Evolutionary conservation across 495 filamentous ascomycete species (phyloP), one percentile per base, ranked within the genome.

Genomic region (Annulohypoxylon moriforme): DNA sequence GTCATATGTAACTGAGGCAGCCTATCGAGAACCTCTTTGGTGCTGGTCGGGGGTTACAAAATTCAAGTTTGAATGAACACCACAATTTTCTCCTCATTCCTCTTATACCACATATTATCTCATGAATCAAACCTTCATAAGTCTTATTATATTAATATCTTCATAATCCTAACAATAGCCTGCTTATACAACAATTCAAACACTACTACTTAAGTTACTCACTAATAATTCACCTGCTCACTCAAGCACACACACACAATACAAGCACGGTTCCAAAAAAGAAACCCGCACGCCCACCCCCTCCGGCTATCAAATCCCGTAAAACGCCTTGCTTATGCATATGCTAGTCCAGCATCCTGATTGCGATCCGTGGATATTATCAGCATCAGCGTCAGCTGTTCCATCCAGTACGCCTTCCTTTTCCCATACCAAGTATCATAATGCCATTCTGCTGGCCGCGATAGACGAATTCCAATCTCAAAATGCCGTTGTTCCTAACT

Each of bases 321-420:
- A 42, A 34, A 70, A 74, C 74, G 74, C 71, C 74, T 55, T 59
- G 74, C 71, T 72, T 50, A 76, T 72, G 68, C 66, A 72, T 72
- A 77, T 77, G 75, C 69, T 57, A 58, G 34, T 31, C 53, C 59
- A 47, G 53, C 31, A 68, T 68, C 64, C 59, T 50, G 50, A 61
- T 57, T 50, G n/a, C 24, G 36, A n/a, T 14, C 36, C 36, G 36
- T 40, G 36, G 34, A 64, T 64, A 31, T 33, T 31, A 31, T 13
- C 50, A 13, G 14, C 14, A 7, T 34, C 52, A 65, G 57, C 68
- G 27, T 55, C 49, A 64, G 62, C 34, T 34, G 29, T 40, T 18
- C 61, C 52, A 18, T 46, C 62, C 69, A 11, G 46, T 69, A 69
- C 71, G 66, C 71, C 69, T 27, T 63, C 71, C 69, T 27, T 63